Evolutionary conservation across 257 asterid species (phyloP).

Genomic region (Fraxinus cuspidata): DNA sequence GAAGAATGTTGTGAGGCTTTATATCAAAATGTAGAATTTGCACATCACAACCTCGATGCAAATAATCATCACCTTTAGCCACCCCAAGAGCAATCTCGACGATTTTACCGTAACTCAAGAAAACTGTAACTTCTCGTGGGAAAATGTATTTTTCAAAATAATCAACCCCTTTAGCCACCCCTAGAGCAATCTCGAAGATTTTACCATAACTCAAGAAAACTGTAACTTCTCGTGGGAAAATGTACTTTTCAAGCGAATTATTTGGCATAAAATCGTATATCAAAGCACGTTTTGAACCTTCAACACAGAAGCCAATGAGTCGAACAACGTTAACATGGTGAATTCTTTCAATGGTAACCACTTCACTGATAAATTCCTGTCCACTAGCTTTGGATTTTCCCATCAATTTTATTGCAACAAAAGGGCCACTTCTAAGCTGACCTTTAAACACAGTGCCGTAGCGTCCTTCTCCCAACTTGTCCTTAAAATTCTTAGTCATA

Average conservation of each 20-base stretch:
- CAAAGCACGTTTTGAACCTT: constrained; percentile 19
- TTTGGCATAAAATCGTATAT: constrained; percentile 23
- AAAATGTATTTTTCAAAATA: too few relatives aligned
- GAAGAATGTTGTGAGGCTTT: constrained; percentile 36
- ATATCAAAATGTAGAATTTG: constrained; percentile 32
- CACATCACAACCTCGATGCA: constrained; percentile 17
- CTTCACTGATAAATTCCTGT: constrained; percentile 29
- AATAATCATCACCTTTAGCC: constrained; percentile 23
- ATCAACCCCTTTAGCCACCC: too few relatives aligned
- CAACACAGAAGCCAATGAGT: constrained; percentile 22
- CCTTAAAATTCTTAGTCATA: too few relatives aligned
- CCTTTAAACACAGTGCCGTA: too few relatives aligned
- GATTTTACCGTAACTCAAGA: constrained; percentile 11
- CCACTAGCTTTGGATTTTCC: too few relatives aligned
- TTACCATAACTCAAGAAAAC: too few relatives aligned
- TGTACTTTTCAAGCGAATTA: constrained; percentile 19
- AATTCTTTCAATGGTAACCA: constrained; percentile 30
- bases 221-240: too few relatives aligned
- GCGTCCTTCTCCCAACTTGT: too few relatives aligned
- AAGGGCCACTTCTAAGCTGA: too few relatives aligned
- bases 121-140: background rate
- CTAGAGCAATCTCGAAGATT: too few relatives aligned
- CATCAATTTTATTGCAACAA: too few relatives aligned
- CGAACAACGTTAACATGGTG: constrained; percentile 28
- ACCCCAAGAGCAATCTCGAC: constrained; percentile 24